Percentiles rank a stretch among this genome's conserved stretches.
Evolutionary conservation across 805 yeast species (phyloP).

Genomic region (Ogataea naganishii): DNA sequence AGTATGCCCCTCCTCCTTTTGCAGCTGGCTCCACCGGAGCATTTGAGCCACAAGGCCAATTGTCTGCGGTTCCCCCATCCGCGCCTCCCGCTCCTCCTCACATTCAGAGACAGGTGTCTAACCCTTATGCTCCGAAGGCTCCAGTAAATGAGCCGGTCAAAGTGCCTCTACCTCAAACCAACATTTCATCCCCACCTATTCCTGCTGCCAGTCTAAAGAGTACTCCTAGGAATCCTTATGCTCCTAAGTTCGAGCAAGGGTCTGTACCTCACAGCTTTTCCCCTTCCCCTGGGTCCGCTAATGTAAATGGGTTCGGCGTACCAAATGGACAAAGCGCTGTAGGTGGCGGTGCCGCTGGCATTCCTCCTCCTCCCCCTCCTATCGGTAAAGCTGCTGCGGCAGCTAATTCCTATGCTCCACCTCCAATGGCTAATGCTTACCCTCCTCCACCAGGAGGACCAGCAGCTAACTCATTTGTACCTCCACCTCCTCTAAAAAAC

Average conservation of each 20-base stretch:
- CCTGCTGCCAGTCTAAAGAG: constrained; percentile 4
- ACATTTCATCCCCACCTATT: constrained; percentile 11
- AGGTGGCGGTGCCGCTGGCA: background rate
- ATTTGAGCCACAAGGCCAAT: constrained; percentile 2
- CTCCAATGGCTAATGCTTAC: constrained; percentile 8
- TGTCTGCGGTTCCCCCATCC: constrained; percentile 1
- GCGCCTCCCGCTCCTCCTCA: constrained; percentile 4
- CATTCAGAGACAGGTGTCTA: constrained; percentile 4
- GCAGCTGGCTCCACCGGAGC: constrained; percentile 1
- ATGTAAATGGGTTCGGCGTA: background rate
- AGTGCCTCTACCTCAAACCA: constrained; percentile 16
- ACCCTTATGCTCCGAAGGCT: constrained; percentile 29
- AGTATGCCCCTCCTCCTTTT: constrained; percentile 9
- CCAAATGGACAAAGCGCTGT: background rate
- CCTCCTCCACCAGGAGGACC: constrained; percentile 1
- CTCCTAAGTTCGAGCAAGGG: constrained; percentile 27
- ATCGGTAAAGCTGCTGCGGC: constrained; percentile 6
- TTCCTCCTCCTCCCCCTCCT: constrained; percentile 3
- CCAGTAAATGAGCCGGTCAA: constrained; percentile 15
- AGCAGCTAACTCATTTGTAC: constrained; percentile 4
- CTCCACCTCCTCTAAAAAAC: constrained; percentile 8
- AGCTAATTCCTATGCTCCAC: constrained; percentile 4
- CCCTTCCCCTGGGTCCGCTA: constrained; percentile 2
- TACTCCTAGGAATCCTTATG: constrained; percentile 21
- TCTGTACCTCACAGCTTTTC: constrained; percentile 10